Conservation (phyloP, 2,329 filamentous ascomycete species). For the Drechslerella dactyloides region DNA sequence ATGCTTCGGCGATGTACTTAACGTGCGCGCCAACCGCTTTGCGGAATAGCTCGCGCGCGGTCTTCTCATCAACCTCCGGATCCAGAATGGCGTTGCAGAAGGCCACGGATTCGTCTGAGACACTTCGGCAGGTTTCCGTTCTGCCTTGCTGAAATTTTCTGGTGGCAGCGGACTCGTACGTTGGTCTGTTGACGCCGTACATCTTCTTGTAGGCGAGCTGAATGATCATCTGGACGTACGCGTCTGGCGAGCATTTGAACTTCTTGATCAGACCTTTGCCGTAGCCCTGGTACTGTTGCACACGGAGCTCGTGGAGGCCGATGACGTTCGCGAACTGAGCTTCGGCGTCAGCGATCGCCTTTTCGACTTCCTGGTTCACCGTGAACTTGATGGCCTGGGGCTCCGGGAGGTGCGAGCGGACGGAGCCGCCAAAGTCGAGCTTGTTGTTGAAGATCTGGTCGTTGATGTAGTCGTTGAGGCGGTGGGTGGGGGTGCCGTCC, state of each 20-base stretch:
- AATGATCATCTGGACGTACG: constrained; percentile 98
- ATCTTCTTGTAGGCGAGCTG: constrained; percentile 98
- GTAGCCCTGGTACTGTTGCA: constrained; percentile 96
- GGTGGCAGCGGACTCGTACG: constrained; percentile 94
- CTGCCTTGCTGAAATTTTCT: constrained; percentile 95
- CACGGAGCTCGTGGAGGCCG: constrained; percentile 83
- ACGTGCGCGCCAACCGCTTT: constrained; percentile 81
- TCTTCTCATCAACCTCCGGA: constrained; percentile 67
- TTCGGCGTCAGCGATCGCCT: constrained; percentile 78
- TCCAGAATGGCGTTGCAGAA: constrained; percentile 90
- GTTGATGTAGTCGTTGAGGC: constrained; percentile 93
- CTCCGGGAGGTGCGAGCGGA: constrained; percentile 84
- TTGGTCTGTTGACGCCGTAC: constrained; percentile 96
- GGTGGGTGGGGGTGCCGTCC: constrained; percentile 97
- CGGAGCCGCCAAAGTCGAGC: constrained; percentile 79
- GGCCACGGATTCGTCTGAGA: constrained; percentile 87
- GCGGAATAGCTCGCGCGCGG: constrained; percentile 76
- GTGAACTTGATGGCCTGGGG: constrained; percentile 79
- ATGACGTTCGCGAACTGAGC: constrained; percentile 83
- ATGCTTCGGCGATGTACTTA: constrained; percentile 87
- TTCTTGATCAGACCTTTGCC: constrained; percentile 99
- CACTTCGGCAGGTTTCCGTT: constrained; percentile 91
- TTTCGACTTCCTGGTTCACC: constrained; percentile 73
- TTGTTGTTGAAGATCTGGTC: constrained; percentile 92
- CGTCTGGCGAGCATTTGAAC: constrained; percentile 97